Evolutionary conservation across 2,329 filamentous ascomycete species (phyloP).

Genomic region (Cladosporium sp.): DNA sequence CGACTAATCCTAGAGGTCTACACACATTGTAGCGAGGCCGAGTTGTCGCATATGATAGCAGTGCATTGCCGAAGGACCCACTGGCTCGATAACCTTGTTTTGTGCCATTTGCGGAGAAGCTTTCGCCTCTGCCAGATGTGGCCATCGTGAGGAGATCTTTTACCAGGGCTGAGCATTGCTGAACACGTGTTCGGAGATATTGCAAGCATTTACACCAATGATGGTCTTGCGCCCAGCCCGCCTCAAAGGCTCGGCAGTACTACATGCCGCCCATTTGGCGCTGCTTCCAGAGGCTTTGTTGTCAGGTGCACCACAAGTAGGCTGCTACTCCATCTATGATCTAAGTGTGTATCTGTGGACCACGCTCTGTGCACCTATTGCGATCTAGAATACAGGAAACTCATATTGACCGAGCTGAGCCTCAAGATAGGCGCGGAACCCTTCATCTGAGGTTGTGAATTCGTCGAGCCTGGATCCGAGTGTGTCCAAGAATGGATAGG

Average conservation of each 20-base stretch:
- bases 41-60: background rate
- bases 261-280: background rate
- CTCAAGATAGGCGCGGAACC: conserved; percentile 7
- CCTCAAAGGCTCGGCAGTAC: background rate
- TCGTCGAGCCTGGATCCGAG: conserved; percentile 3
- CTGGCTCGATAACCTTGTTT: conserved; percentile 5
- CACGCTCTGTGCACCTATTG: background rate
- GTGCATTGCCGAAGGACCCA: background rate
- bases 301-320: background rate
- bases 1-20: no score
- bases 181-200: background rate
- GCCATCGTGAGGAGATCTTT: background rate
- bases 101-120: conserved; percentile 4
- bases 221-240: background rate
- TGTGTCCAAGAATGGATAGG: conserved; percentile 1
- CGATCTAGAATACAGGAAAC: background rate
- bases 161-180: background rate
- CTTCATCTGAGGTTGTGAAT: conserved; percentile 3
- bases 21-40: no score
- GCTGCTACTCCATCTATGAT: no score
- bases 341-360: no score
- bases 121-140: background rate
- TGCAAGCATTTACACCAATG: background rate
- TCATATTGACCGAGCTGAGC: conserved; percentile 6
- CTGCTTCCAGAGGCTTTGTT: background rate